A percentile compares a stretch with the other conserved stretches of the same genome.
Conservation (phyloP, 352 stramenopile genomes). For the Poterioochromonas sp. region DNA sequence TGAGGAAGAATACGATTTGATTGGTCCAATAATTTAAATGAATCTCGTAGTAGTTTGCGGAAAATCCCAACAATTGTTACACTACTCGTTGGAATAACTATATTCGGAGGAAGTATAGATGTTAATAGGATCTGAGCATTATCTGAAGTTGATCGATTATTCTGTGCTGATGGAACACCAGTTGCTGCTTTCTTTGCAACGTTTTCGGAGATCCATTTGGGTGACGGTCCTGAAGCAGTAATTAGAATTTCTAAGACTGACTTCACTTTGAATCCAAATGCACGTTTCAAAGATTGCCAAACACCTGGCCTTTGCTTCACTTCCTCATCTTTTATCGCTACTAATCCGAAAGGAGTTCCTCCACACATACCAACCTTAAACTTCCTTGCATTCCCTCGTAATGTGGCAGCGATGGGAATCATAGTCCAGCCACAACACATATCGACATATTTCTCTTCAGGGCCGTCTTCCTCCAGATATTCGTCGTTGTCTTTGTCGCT, state of each 20-base stretch:
- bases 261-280: conserved; percentile 2
- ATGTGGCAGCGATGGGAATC: neutral
- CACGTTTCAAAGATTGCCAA: neutral
- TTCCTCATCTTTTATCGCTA: neutral
- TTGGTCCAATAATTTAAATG: neutral
- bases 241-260: conserved; percentile 8
- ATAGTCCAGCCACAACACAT: conserved; percentile 7
- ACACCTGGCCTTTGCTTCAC: neutral
- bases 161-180: no score
- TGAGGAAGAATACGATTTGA: neutral
- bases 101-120: neutral
- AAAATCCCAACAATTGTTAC: neutral
- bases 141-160: neutral
- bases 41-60: neutral
- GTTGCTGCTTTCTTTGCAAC: neutral
- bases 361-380: conserved; percentile 15
- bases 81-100: conserved; percentile 1
- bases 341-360: neutral
- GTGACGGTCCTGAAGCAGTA: neutral
- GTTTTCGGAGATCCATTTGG: no score
- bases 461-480: neutral
- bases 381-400: neutral
- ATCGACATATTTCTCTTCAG: neutral
- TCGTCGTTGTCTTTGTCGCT: neutral
- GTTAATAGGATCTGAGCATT: neutral